Evolutionary conservation across 805 yeast genomes (phyloP).

Genomic region (Lachancea sp.): DNA sequence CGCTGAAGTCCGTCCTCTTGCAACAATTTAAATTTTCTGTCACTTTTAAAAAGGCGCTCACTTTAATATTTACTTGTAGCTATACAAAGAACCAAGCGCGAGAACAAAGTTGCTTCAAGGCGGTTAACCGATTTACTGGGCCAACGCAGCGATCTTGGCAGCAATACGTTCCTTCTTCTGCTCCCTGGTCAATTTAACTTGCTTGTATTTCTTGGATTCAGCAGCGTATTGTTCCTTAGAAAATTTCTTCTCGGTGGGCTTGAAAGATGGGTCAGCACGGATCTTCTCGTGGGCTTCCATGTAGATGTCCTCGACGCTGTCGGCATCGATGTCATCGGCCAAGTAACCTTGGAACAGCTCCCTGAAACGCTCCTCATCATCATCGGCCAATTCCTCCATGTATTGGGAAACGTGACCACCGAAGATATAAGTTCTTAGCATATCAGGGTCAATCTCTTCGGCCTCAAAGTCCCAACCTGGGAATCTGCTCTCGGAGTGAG

Average conservation of each 20-base stretch:
- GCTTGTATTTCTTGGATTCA: constrained; percentile 87
- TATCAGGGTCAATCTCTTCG: constrained; percentile 97
- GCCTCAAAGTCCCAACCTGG: constrained; percentile 99
- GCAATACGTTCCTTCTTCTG: constrained; percentile 86
- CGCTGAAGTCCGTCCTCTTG: no score
- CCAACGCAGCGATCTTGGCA: constrained; percentile 90
- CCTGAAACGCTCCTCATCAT: constrained; percentile 99
- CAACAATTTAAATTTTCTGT: no score
- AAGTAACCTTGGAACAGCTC: constrained; percentile 93
- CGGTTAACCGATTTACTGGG: constrained; percentile 28
- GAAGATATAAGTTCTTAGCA: constrained; percentile 96
- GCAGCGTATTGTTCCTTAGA: constrained; percentile 98
- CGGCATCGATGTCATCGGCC: constrained; percentile 96
- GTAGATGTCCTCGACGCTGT: constrained; percentile 93
- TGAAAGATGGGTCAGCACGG: constrained; percentile 92
- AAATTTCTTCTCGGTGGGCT: constrained; percentile 86
- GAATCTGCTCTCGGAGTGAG: constrained; percentile 99
- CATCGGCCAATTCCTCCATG: constrained; percentile 99
- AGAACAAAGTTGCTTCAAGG: not conserved
- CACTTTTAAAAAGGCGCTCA: not conserved
- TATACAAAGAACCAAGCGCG: not conserved
- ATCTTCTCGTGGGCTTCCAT: constrained; percentile 88
- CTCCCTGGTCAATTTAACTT: constrained; percentile 79
- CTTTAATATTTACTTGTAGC: not conserved
- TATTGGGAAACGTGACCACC: constrained; percentile 99